These are phyloP conservation scores for Lumnitzera littorea DNA, from an alignment of 345 rosid species.

Conservation along the genomic window DNA sequence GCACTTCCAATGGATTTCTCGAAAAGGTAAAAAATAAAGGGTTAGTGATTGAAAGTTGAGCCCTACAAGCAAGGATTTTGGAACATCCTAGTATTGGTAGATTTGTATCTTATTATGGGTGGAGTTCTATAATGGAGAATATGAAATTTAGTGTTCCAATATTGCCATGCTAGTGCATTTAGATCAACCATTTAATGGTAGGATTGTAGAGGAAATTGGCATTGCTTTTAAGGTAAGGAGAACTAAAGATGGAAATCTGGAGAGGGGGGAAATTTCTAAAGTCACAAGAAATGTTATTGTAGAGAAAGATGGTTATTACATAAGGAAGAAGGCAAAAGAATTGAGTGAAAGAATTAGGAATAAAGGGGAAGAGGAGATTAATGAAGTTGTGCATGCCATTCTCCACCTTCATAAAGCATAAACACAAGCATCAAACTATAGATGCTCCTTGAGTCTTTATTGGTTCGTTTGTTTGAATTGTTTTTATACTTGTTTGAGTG, in stretches of 20 bases:
- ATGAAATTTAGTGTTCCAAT: conserved; percentile 24
- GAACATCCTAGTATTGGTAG: conserved; percentile 20
- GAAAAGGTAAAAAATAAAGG: conserved; percentile 15
- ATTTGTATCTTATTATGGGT: conserved; percentile 35
- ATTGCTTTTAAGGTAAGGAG: conserved; percentile 20
- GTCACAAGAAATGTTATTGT: conserved; percentile 20
- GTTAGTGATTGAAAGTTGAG: conserved; percentile 13
- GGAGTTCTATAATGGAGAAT: conserved; percentile 37
- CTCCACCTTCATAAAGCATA: not conserved
- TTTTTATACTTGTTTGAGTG: too few relatives aligned
- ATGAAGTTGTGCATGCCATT: conserved; percentile 13
- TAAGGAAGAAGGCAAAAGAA: conserved; percentile 22
- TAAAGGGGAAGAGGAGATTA: conserved; percentile 22
- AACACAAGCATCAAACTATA: too few relatives aligned
- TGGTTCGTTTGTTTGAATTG: too few relatives aligned
- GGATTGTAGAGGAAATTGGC: conserved; percentile 20
- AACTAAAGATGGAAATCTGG: conserved; percentile 9
- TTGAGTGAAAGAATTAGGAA: conserved; percentile 6
- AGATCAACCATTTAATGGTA: conserved; percentile 28
- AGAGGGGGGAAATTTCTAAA: conserved; percentile 16
- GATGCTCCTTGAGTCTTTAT: too few relatives aligned
- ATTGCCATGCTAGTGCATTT: conserved; percentile 28
- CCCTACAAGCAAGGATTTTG: conserved; percentile 16
- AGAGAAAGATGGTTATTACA: conserved; percentile 14
- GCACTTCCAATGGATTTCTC: conserved; percentile 19